Conservation (phyloP, 352 stramenopile species). For the Phytophthora melonis region DNA sequence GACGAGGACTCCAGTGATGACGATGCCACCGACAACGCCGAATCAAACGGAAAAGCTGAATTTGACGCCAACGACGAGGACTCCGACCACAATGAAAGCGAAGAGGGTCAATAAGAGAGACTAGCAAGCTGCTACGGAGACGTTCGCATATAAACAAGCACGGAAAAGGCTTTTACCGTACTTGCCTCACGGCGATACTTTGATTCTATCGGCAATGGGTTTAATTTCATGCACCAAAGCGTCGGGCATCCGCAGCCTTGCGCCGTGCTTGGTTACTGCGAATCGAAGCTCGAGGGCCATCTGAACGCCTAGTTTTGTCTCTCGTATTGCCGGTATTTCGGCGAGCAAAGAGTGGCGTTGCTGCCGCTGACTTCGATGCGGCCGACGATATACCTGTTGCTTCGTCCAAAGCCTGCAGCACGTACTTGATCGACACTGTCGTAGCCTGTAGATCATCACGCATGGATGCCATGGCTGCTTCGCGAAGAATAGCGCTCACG, state of each 20-base stretch:
- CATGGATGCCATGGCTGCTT: constrained; percentile 82
- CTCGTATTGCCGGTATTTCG: constrained; percentile 25
- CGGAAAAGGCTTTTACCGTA: too few species aligned
- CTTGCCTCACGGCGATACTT: too few species aligned
- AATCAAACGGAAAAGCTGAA: too few species aligned
- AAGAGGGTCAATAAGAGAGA: too few species aligned
- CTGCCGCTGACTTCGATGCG: constrained; percentile 13
- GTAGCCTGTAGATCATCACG: constrained; percentile 60
- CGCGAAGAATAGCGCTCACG: constrained; percentile 70
- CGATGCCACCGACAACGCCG: too few species aligned
- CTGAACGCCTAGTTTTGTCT: constrained; percentile 22
- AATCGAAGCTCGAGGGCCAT: constrained; percentile 20
- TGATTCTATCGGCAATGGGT: too few species aligned
- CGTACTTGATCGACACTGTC: constrained; percentile 51
- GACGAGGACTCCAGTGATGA: too few species aligned
- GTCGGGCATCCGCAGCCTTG: constrained; percentile 53
- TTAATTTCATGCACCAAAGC: constrained; percentile 43
- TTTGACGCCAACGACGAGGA: too few species aligned
- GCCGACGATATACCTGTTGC: constrained; percentile 18
- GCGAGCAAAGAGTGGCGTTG: constrained; percentile 28
- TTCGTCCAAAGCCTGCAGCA: constrained; percentile 40
- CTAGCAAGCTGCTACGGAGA: too few species aligned
- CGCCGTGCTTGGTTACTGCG: constrained; percentile 44
- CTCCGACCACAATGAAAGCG: too few species aligned
- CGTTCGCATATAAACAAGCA: too few species aligned